Percentiles rank a stretch among this genome's conserved stretches.
These are phyloP conservation scores for Microdochium paspali DNA, from an alignment of 2,329 filamentous ascomycete species.

Conservation along the genomic window DNA sequence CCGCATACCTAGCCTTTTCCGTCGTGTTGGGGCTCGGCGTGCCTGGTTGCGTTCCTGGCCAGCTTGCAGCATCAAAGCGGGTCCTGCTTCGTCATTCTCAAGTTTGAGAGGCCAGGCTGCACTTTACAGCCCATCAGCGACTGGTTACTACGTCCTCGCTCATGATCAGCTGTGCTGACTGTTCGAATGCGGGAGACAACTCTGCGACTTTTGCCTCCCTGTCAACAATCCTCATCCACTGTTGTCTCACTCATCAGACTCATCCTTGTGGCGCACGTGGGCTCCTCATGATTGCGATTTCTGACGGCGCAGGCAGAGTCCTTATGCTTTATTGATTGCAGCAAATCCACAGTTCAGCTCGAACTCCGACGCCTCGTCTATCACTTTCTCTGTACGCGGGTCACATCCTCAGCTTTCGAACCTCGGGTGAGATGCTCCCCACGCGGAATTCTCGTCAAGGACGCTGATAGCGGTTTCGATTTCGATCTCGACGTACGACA, in stretches of 20 bases:
- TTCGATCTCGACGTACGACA: background rate
- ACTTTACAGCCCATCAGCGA: background rate
- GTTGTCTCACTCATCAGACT: background rate
- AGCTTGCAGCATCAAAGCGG: background rate
- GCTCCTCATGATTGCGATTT: background rate
- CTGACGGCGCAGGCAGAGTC: background rate
- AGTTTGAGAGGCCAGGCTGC: background rate
- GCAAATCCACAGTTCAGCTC: too few relatives aligned
- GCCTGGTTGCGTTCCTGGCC: background rate
- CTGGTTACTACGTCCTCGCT: background rate
- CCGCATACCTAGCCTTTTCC: background rate
- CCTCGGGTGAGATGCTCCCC: background rate
- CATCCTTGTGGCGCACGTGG: background rate
- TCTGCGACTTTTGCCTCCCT: background rate
- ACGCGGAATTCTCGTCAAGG: background rate
- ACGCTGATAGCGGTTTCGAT: background rate
- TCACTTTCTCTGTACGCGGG: too few relatives aligned
- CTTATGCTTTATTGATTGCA: background rate
- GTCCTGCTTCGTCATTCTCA: background rate
- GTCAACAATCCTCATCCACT: background rate
- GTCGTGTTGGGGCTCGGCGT: too few relatives aligned
- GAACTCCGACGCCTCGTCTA: too few relatives aligned
- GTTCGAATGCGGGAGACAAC: background rate
- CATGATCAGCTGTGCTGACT: background rate
- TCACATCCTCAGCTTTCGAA: background rate